Evolutionary conservation across 2,329 filamentous ascomycete genomes (phyloP).

Genomic region (Amesomyces nigricolor): DNA sequence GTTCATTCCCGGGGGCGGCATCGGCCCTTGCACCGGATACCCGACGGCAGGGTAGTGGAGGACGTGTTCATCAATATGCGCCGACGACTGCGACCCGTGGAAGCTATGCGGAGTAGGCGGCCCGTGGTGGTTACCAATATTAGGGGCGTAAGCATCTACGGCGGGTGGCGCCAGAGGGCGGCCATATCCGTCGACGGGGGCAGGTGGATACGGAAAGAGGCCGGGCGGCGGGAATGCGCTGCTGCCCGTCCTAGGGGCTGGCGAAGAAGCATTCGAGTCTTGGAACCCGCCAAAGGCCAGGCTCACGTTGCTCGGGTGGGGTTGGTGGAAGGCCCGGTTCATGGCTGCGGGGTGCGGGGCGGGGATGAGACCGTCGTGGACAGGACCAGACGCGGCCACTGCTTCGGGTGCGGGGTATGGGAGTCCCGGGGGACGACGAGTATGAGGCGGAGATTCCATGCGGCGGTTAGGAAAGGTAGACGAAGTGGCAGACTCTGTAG

Average conservation of each 20-base stretch:
- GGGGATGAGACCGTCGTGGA: conserved; percentile 12
- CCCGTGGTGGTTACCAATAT: conserved; percentile 40
- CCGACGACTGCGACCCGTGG: conserved; percentile 55
- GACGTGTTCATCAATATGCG: conserved; percentile 35
- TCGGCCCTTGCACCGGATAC: conserved; percentile 11
- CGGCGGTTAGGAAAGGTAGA: conserved; percentile 6
- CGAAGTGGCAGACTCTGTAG: conserved; percentile 17
- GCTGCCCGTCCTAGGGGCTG: conserved; percentile 42
- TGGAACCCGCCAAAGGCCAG: conserved; percentile 52
- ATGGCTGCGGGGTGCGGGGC: conserved; percentile 26
- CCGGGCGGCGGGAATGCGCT: conserved; percentile 43
- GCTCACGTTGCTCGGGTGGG: conserved; percentile 50
- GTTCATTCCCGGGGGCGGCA: conserved; percentile 11
- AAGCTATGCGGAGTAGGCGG: conserved; percentile 56
- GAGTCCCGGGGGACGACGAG: conserved; percentile 11
- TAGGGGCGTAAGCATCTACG: conserved; percentile 35
- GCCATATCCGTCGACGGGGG: conserved; percentile 27
- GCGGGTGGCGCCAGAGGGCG: conserved; percentile 25
- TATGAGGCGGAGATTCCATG: conserved; percentile 12
- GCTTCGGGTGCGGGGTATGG: conserved; percentile 11
- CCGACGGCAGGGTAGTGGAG: conserved; percentile 31
- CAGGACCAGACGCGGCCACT: conserved; percentile 2
- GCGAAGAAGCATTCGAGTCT: conserved; percentile 54
- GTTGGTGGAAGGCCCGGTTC: conserved; percentile 42
- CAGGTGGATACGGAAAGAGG: conserved; percentile 30